Conservation (phyloP, 2,329 filamentous ascomycete species). For the Fusarium metavorans region DNA sequence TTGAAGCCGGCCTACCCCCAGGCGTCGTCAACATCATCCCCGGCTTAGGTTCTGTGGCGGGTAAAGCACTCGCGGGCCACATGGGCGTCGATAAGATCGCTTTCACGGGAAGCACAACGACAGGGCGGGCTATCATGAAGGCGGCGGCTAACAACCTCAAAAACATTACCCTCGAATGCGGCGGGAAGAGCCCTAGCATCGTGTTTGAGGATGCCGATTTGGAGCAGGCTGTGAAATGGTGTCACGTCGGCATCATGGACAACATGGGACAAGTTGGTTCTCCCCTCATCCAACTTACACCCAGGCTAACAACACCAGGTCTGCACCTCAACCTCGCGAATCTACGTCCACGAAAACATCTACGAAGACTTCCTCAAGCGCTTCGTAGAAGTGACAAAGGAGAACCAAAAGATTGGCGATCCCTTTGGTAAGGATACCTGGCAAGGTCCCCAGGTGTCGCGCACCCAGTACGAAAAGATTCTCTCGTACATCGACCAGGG, state of each 20-base stretch:
- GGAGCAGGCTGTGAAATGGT: constrained; percentile 70
- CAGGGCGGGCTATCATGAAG: constrained; percentile 77
- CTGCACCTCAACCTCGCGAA: constrained; percentile 67
- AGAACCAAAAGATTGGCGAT: constrained; percentile 69
- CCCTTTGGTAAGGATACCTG: constrained; percentile 71
- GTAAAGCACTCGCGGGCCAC: constrained; percentile 73
- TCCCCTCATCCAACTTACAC: background rate
- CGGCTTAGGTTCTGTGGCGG: constrained; percentile 72
- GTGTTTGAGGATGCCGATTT: constrained; percentile 70
- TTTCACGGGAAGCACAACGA: constrained; percentile 76
- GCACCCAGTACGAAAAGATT: constrained; percentile 71
- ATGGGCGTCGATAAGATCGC: constrained; percentile 75
- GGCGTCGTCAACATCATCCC: constrained; percentile 79
- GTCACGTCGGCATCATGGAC: constrained; percentile 56
- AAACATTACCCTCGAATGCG: constrained; percentile 69
- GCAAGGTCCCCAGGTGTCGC: constrained; percentile 75
- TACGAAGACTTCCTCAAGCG: constrained; percentile 71
- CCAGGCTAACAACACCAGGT: constrained; percentile 52
- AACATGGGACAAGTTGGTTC: constrained; percentile 57
- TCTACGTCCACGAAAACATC: constrained; percentile 67
- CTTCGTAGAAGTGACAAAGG: constrained; percentile 63
- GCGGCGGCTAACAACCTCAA: constrained; percentile 69
- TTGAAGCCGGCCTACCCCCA: constrained; percentile 77
- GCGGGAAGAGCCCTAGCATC: constrained; percentile 68
- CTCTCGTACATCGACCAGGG: constrained; percentile 73